Conservation (phyloP, 164 flowering plant species). For the Stephania yunnanensis region DNA sequence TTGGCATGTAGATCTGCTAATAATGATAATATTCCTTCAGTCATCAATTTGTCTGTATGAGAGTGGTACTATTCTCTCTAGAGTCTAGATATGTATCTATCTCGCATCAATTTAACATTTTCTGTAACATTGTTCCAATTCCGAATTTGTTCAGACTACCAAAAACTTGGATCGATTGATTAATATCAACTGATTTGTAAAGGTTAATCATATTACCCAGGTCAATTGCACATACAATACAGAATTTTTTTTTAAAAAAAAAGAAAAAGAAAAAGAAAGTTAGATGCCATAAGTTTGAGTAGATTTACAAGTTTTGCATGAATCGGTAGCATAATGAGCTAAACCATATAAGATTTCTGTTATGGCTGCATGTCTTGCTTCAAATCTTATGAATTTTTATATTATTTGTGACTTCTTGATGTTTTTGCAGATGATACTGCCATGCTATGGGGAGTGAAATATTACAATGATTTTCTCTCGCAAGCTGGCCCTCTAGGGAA, state of each 20-base stretch:
- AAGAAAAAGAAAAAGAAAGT: background rate
- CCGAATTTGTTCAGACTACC: background rate
- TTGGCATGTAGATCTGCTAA: background rate
- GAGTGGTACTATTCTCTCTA: background rate
- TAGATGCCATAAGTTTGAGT: background rate
- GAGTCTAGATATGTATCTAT: background rate
- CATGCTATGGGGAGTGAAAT: slow-evolving; percentile 66
- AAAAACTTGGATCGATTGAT: background rate
- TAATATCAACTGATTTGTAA: background rate
- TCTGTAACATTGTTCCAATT: background rate
- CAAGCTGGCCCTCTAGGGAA: slow-evolving; percentile 67
- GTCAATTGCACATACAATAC: background rate
- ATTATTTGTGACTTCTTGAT: background rate
- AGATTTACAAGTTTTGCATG: background rate
- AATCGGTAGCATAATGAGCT: background rate
- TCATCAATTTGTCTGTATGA: background rate
- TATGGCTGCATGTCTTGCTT: background rate
- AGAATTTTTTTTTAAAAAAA: background rate
- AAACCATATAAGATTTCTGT: background rate
- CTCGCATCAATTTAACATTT: background rate
- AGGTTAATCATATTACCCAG: background rate
- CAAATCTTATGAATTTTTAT: background rate
- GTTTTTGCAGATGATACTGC: slow-evolving; percentile 60
- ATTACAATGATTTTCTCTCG: slow-evolving; percentile 54
- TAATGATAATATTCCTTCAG: background rate